Base-by-base conservation (phyloP, 768 basidiomycete genomes). In the Lactarius akahatsu region DNA sequence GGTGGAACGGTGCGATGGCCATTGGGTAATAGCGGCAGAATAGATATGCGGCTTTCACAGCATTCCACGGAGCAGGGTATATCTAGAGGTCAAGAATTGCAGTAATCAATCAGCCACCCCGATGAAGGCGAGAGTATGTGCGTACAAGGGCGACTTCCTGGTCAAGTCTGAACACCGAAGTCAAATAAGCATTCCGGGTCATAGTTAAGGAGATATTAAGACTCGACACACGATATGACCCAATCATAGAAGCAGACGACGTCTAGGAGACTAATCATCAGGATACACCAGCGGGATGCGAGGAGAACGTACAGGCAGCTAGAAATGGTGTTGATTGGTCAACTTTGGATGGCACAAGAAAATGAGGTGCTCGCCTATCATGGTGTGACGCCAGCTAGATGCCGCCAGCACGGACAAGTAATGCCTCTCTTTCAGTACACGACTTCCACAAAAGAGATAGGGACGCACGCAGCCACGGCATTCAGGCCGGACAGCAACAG, bases 191-290 rank as follows among this genome's bases (percentile, higher is more conserved):
- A 32, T 5, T 47, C 11, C 23, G 23, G 28, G 41, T 26, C 9
- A 20, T 13, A 7, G 36, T 43, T 20, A 45, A 52, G 18, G 34
- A 34, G 9, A 9, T 8, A 34, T 34, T 10, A 56, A 36, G 16
- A 34, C 32, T 52, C 36, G 8, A 70, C 70, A 58, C 28, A 71
- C 70, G 64, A 61, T 28, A 63, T 65, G 20, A 71, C 28, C 70
- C 70, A 71, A 50, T 71, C 70, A 61, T 71, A 71, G 36, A 70
- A 61, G 26, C 65, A 57, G 26, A 70, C n/a, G 13, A 57, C 59
- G 26, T 70, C 70, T 71, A 34, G 15, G 26, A 32, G 8, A 15
- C 7, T 6, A 28, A 58, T 60, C 5, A 56, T 54, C 34, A 59
- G 47, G 8, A 32, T 5, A 11, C 36, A 36, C 34, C 4, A 2